A percentile compares a stretch with the other conserved stretches of the same genome.
These are phyloP conservation scores for Telfairia occidentalis DNA, from an alignment of 331 rosid genomes.

Conservation along the genomic window DNA sequence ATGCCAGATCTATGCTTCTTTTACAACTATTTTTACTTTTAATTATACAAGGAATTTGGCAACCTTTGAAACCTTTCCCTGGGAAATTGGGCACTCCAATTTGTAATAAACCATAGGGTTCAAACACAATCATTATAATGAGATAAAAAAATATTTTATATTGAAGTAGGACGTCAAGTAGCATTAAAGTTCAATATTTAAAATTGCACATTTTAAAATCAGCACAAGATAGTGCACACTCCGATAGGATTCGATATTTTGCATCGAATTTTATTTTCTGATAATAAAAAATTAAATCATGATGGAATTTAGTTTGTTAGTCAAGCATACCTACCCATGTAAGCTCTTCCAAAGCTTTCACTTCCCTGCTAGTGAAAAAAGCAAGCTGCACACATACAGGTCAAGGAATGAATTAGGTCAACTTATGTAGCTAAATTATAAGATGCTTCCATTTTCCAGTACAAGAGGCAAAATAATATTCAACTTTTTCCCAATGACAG, in stretches of 20 bases:
- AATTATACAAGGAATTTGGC: too few species aligned
- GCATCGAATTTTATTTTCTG: neutral
- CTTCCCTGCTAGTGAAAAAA: slow-evolving; percentile 60
- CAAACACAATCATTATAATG: neutral
- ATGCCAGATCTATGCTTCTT: too few species aligned
- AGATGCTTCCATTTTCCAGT: neutral
- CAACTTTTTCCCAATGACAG: neutral
- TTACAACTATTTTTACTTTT: too few species aligned
- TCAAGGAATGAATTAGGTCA: slow-evolving; percentile 7
- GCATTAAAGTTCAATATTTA: too few species aligned
- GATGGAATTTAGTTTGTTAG: neutral
- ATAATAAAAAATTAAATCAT: neutral
- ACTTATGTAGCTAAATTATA: neutral
- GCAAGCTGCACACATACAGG: slow-evolving; percentile 59
- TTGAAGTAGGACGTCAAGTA: too few species aligned
- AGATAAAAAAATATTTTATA: too few species aligned
- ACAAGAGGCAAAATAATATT: neutral
- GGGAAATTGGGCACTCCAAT: too few species aligned
- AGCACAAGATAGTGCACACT: neutral
- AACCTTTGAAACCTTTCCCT: too few species aligned
- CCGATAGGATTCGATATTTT: neutral
- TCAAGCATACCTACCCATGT: slow-evolving; percentile 59
- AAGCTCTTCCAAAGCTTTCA: slow-evolving; percentile 71
- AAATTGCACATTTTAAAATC: neutral
- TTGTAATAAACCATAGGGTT: neutral